A percentile compares a stretch with the other conserved stretches of the same genome.
phyloP scores from a whole-genome alignment of 73 alveolate species.

The Stentor roeselii region DNA sequence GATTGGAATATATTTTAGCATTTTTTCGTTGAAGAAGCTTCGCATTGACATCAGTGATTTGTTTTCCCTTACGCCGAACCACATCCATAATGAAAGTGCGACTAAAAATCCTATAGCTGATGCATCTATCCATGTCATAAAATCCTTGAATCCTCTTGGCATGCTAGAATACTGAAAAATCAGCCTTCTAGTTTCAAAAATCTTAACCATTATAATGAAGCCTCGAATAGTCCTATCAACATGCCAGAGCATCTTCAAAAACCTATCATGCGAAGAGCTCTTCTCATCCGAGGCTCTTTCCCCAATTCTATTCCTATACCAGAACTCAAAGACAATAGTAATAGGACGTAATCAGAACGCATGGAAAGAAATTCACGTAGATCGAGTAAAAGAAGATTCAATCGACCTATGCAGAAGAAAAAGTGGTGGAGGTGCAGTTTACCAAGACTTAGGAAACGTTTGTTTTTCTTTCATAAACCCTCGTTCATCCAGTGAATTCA shows the following conservation, averaged over 20 bases:
- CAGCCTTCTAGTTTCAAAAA: not conserved
- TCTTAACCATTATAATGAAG: not conserved
- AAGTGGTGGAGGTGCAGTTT: conserved; percentile 96
- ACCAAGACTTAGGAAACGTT: conserved; percentile 79
- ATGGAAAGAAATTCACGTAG: conserved; percentile 85
- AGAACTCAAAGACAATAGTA: conserved; percentile 74
- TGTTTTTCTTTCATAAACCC: conserved; percentile 81
- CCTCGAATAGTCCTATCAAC: conserved; percentile 17
- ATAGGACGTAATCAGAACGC: conserved; percentile 93
- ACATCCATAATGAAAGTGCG: too few species aligned
- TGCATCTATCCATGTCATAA: too few species aligned
- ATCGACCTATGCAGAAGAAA: conserved; percentile 65
- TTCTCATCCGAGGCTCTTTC: conserved; percentile 36
- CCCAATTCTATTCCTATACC: conserved; percentile 75
- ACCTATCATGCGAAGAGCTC: conserved; percentile 69
- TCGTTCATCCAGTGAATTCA: conserved; percentile 59
- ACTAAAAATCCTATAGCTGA: too few species aligned
- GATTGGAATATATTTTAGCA: not conserved
- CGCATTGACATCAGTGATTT: too few species aligned
- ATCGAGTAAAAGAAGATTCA: conserved; percentile 55
- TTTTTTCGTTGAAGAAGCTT: not conserved
- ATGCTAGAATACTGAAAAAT: too few species aligned
- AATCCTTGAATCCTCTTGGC: too few species aligned
- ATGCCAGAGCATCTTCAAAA: conserved; percentile 42
- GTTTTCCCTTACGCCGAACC: too few species aligned